Percentiles rank a stretch among this genome's conserved stretches.
These are phyloP conservation scores for Pichia nanzhaoensis DNA, from an alignment of 805 yeast genomes.

Conservation along the genomic window DNA sequence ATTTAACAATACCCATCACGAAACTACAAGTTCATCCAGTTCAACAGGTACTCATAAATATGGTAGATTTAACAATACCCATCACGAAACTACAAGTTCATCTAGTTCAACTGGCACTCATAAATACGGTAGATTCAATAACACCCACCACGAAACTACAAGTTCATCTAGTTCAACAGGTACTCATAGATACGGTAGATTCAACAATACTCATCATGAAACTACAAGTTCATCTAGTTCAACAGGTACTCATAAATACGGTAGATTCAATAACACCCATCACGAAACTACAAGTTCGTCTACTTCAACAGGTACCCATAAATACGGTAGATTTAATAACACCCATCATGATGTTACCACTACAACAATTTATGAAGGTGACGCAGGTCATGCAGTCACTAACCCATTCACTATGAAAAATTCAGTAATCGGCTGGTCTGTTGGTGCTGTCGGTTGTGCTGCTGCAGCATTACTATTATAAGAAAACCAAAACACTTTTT, in stretches of 20 bases:
- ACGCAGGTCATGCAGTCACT: constrained; percentile 18
- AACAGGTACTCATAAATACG: constrained; percentile 47
- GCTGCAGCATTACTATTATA: constrained; percentile 19
- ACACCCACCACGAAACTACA: constrained; percentile 32
- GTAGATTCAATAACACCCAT: constrained; percentile 46
- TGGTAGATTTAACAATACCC: constrained; percentile 50
- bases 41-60: constrained; percentile 45
- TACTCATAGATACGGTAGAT: constrained; percentile 52
- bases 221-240: constrained; percentile 32
- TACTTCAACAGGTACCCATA: constrained; percentile 39
- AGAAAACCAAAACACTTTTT: not conserved
- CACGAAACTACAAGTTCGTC: constrained; percentile 34
- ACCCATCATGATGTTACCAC: constrained; percentile 30
- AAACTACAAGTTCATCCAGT: constrained; percentile 26
- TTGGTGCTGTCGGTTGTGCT: constrained; percentile 18
- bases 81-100: constrained; percentile 21
- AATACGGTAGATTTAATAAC: constrained; percentile 44
- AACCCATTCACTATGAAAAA: constrained; percentile 15
- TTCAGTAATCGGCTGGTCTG: constrained; percentile 21
- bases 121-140: constrained; percentile 44
- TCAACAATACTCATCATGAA: constrained; percentile 42
- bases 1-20: constrained; percentile 48
- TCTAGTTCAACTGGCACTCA: constrained; percentile 36
- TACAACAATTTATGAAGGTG: constrained; percentile 32
- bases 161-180: constrained; percentile 32